These are phyloP conservation scores for Theileria annulata DNA, from an alignment of 169 alveolate species.

Conservation along the genomic window DNA sequence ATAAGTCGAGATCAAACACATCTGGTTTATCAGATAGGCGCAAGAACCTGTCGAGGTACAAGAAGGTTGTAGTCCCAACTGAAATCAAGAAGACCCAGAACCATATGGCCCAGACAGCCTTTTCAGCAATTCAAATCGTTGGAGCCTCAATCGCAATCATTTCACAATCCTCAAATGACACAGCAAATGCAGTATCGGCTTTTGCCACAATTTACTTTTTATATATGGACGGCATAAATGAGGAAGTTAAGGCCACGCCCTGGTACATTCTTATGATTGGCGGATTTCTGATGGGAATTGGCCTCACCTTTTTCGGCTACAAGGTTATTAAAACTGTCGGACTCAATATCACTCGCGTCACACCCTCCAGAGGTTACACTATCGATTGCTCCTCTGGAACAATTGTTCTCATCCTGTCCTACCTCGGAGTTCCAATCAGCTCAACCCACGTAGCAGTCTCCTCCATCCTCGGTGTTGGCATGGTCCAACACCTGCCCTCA, in stretches of 20 bases:
- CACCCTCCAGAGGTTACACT: constrained; percentile 85
- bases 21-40: not conserved
- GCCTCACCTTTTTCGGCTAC: constrained; percentile 82
- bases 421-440: constrained; percentile 83
- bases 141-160: constrained; percentile 79
- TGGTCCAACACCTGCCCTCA: constrained; percentile 35
- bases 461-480: constrained; percentile 82
- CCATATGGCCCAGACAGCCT: constrained; percentile 49
- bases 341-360: constrained; percentile 74
- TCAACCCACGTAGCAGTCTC: constrained; percentile 86
- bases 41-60: not conserved
- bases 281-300: constrained; percentile 80
- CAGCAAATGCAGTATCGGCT: constrained; percentile 86
- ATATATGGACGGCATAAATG: constrained; percentile 43
- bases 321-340: constrained; percentile 80
- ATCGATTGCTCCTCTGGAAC: constrained; percentile 79
- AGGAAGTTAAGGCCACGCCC: constrained; percentile 68
- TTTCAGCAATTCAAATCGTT: constrained; percentile 71
- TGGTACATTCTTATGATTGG: constrained; percentile 82
- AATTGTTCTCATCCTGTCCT: constrained; percentile 77
- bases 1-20: not conserved
- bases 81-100: constrained; percentile 13
- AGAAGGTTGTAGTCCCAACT: constrained; percentile 15
- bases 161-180: constrained; percentile 85
- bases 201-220: constrained; percentile 65